Conservation (phyloP, 176 grass and related monocot species). For the Oryza rufipogon region DNA sequence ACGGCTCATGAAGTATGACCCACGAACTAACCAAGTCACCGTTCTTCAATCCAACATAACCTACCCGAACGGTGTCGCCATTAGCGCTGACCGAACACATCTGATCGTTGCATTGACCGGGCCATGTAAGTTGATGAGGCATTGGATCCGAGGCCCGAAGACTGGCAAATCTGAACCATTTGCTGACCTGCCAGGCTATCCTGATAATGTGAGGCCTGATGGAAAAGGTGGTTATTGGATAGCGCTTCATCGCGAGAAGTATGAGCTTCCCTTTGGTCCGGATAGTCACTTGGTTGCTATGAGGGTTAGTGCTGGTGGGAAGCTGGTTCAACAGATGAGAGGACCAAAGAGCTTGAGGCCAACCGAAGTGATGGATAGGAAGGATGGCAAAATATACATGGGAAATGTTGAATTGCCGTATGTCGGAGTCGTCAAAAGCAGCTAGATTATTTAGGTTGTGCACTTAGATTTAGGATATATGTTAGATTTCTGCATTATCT, state of each 20-base stretch:
- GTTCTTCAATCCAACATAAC: too few relatives aligned
- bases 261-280: background rate
- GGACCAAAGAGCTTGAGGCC: background rate
- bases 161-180: background rate
- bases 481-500: background rate
- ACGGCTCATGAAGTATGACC: too few relatives aligned
- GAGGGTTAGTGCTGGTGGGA: background rate
- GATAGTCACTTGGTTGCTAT: background rate
- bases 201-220: conserved; percentile 37
- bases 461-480: background rate
- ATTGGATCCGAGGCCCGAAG: conserved; percentile 33
- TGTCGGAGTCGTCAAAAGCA: background rate
- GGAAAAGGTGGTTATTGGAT: conserved; percentile 39
- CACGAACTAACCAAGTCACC: too few relatives aligned
- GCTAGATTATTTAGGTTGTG: background rate
- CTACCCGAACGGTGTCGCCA: too few relatives aligned
- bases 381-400: background rate
- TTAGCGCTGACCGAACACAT: background rate
- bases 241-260: background rate
- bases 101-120: background rate
- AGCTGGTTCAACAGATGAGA: background rate
- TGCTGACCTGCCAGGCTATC: conserved; percentile 31
- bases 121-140: background rate
- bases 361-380: background rate
- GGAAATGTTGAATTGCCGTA: background rate